Evolutionary conservation across 306 rosid species (phyloP).

Genomic region (Crotalaria pallida): DNA sequence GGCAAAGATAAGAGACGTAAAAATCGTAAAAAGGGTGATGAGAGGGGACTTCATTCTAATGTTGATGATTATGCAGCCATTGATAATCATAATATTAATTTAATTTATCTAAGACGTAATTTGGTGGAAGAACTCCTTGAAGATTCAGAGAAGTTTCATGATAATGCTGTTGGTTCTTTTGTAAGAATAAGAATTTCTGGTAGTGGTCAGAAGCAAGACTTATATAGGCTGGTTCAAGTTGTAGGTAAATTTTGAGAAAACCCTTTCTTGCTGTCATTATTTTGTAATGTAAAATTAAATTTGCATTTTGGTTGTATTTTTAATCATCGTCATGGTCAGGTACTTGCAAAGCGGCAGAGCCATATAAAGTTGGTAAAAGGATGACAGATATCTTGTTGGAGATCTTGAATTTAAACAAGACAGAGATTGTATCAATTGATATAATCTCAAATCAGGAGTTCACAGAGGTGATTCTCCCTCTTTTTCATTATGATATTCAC

Average conservation of each 20-base stretch:
- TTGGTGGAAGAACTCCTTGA: conserved; percentile 89
- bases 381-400: conserved; percentile 71
- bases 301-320: neutral
- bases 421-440: conserved; percentile 83
- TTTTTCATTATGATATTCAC: neutral
- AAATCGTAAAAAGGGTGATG: conserved; percentile 70
- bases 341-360: conserved; percentile 90
- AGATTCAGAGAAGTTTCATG: conserved; percentile 66
- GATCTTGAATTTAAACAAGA: conserved; percentile 95
- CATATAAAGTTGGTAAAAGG: conserved; percentile 98
- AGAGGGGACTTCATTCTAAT: conserved; percentile 73
- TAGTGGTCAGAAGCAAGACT: conserved; percentile 95
- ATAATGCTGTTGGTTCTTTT: conserved; percentile 77
- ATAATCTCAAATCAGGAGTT: conserved; percentile 99
- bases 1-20: conserved; percentile 81
- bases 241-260: conserved; percentile 54
- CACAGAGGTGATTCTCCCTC: conserved; percentile 64
- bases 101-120: conserved; percentile 88
- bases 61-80: conserved; percentile 94
- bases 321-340: conserved; percentile 52
- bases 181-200: conserved; percentile 98
- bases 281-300: conserved; percentile 15
- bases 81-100: conserved; percentile 82
- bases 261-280: conserved; percentile 14
- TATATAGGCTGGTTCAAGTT: conserved; percentile 98